Conservation (phyloP, 2,329 filamentous ascomycete species). For the Colletotrichum destructivum region DNA sequence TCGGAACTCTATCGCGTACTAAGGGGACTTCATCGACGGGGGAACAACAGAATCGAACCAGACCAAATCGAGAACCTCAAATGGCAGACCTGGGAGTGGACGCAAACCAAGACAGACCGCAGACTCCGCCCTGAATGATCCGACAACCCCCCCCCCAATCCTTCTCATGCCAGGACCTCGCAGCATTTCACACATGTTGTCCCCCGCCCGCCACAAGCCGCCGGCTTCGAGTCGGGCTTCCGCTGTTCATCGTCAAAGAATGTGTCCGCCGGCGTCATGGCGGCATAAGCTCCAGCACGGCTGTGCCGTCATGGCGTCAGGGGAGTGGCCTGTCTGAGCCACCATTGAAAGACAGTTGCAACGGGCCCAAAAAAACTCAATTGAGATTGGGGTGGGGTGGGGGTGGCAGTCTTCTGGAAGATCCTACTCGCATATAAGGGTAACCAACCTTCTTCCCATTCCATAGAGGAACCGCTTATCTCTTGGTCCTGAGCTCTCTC, state of each 20-base stretch:
- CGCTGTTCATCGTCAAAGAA: neutral
- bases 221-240: conserved; percentile 13
- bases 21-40: neutral
- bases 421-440: neutral
- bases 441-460: neutral
- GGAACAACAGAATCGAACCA: no score
- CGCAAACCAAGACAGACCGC: neutral
- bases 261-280: conserved; percentile 24
- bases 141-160: neutral
- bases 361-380: neutral
- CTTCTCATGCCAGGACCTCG: neutral
- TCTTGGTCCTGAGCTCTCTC: neutral
- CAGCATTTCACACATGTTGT: neutral
- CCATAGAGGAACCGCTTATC: neutral
- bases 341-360: neutral
- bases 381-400: neutral
- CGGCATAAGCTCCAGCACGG: neutral
- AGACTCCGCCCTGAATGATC: conserved; percentile 23
- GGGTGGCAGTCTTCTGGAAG: neutral
- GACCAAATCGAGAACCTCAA: neutral
- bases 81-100: neutral
- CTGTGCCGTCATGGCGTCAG: neutral
- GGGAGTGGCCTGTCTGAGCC: neutral
- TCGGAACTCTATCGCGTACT: neutral
- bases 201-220: neutral